Evolutionary conservation across 139 green algal genomes (phyloP).

Genomic region (Limnomonas spitsbergensis): DNA sequence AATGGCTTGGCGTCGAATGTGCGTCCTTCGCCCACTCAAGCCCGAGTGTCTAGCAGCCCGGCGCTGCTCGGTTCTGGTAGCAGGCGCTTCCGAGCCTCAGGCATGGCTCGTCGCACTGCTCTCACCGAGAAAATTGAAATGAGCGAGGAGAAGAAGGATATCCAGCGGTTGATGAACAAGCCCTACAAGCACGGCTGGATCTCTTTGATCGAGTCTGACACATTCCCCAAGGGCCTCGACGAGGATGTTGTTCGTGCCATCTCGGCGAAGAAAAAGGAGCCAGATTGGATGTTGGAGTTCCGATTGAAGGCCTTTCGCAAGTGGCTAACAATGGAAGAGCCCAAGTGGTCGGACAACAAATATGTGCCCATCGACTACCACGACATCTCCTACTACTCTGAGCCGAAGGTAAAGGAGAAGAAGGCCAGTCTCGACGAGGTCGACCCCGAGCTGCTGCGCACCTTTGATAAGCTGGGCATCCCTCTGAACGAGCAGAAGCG

Average conservation of each 20-base stretch:
- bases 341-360: constrained; percentile 85
- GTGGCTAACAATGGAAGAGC: constrained; percentile 97
- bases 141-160: constrained; percentile 12
- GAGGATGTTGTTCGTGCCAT: constrained; percentile 80
- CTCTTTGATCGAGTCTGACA: constrained; percentile 87
- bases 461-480: constrained; percentile 98
- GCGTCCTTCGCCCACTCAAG: no score
- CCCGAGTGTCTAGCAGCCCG: no score
- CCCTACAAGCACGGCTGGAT: constrained; percentile 96
- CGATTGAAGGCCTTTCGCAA: constrained; percentile 86
- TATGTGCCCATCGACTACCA: constrained; percentile 89
- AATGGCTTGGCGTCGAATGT: no score
- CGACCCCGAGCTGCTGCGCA: constrained; percentile 93
- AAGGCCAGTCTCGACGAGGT: constrained; percentile 88
- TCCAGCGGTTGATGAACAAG: constrained; percentile 21
- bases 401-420: constrained; percentile 88
- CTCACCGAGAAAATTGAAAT: neutral
- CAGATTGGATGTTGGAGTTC: constrained; percentile 99
- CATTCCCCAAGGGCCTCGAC: constrained; percentile 40
- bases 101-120: neutral
- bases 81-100: no score
- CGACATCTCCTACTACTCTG: constrained; percentile 91
- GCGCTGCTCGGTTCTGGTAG: no score
- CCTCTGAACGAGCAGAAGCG: constrained; percentile 97
- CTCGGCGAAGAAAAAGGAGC: constrained; percentile 96